Percentiles rank a stretch among this genome's conserved stretches.
phyloP scores from a whole-genome alignment of 441 rosid species.

The Melastoma candidum region DNA sequence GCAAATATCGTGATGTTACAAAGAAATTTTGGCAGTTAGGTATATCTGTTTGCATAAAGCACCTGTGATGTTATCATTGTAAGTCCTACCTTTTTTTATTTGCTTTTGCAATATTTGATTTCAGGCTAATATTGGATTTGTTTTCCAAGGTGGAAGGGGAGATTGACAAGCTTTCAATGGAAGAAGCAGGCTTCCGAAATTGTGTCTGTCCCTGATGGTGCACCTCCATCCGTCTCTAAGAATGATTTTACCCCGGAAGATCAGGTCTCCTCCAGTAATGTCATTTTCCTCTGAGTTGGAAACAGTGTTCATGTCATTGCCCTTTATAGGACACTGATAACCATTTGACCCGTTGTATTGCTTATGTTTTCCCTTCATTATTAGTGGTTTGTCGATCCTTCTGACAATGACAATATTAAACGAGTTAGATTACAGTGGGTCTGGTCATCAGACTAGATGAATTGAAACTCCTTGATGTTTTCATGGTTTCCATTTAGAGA shows the following conservation, averaged over 20 bases:
- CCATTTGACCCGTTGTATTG: no score
- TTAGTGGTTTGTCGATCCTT: no score
- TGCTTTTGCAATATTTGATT: neutral
- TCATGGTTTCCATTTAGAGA: no score
- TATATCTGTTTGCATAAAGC: neutral
- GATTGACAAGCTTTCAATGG: slow-evolving; percentile 97
- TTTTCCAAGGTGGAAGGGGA: slow-evolving; percentile 87
- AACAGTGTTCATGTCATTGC: no score
- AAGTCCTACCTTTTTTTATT: slow-evolving; percentile 21
- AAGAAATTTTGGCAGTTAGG: slow-evolving; percentile 88
- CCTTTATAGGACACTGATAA: no score
- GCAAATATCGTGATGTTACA: slow-evolving; percentile 70
- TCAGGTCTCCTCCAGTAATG: slow-evolving; percentile 35
- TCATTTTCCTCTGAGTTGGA: neutral
- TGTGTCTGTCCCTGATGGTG: slow-evolving; percentile 99
- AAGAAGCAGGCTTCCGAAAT: slow-evolving; percentile 88
- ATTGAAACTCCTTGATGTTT: no score
- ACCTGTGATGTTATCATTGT: slow-evolving; percentile 69
- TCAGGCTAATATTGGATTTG: neutral
- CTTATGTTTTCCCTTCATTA: no score
- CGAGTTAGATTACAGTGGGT: no score
- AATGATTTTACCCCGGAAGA: slow-evolving; percentile 53
- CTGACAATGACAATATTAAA: no score
- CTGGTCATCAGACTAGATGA: no score
- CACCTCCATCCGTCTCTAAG: slow-evolving; percentile 59